Base-by-base conservation (phyloP, 805 yeast species). In the Wickerhamomyces sydowiorum region DNA sequence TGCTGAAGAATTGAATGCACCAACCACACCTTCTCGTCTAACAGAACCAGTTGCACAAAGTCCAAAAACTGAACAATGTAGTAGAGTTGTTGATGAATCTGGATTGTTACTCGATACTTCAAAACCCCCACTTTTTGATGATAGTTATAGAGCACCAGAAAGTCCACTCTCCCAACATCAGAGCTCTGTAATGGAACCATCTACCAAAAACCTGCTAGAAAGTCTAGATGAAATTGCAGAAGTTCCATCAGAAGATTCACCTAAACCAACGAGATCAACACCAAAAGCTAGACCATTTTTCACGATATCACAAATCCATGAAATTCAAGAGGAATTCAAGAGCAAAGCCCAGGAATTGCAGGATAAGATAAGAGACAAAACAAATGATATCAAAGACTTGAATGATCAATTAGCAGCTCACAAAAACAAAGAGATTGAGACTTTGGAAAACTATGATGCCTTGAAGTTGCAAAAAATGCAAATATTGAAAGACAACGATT, bases 21-120 rank as follows among this genome's bases (percentile, higher is more conserved):
- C 32, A 21, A 7, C 37, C n/a, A 60, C 64, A 0, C 67, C 66
- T 8, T 43, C 56, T 7, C 51, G 65, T 13, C 39, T 53, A 5
- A 59, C 65, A 7, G 61, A 62, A 40, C 55, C 66, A 4, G 52
- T 52, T 21, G 60, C 66, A 4, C 42, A 49, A 7, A 54, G 59
- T 32, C 65, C 65, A 19, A 45, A 47, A 7, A 55, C 59, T 19
- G 66, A 59, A 32, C 66, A 62, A 37, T 40, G 42, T 21, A 49
- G 53, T 19, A 46, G 52, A 43, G 42, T 51, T 18, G 39, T 43
- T 20, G 50, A 55, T 34, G 53, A 51, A 14, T 45, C 54, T 2
- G 33, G 39, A 2, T 37, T 51, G 14, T 20, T 43, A 9, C 36
- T 54, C 4, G 57, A 53, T 31, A 40, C 50, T 3, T 41, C 54